Conservation (phyloP, 1,139 yeast genomes). For the Ogataea hybrid region DNA sequence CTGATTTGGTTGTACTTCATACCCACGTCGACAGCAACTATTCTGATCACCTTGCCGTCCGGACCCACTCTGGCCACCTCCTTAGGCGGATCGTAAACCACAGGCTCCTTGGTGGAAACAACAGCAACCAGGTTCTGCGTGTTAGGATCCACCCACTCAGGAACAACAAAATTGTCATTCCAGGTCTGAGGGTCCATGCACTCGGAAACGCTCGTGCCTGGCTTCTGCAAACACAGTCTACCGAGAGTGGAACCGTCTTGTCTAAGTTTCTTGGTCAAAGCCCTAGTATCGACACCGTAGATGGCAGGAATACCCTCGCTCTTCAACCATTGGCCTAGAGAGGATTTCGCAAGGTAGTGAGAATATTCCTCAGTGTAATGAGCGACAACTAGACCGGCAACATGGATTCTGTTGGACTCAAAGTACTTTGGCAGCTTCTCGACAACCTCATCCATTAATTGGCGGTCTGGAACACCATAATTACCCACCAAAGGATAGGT, state of each 20-base stretch:
- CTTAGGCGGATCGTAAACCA: conserved; percentile 65
- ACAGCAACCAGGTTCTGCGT: conserved; percentile 85
- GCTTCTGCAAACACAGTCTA: conserved; percentile 61
- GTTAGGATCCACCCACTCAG: conserved; percentile 95
- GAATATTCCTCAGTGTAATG: conserved; percentile 96
- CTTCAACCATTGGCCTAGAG: conserved; percentile 91
- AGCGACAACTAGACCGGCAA: conserved; percentile 97
- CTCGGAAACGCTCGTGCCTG: conserved; percentile 39
- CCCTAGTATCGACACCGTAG: conserved; percentile 97
- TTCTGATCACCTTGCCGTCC: conserved; percentile 75
- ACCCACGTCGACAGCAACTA: conserved; percentile 94
- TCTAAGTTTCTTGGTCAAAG: conserved; percentile 90
- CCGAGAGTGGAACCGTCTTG: conserved; percentile 92
- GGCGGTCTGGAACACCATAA: conserved; percentile 97
- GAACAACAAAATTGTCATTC: conserved; percentile 64
- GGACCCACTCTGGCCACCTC: conserved; percentile 53
- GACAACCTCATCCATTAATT: conserved; percentile 68
- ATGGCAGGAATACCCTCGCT: conserved; percentile 93
- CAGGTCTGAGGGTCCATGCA: conserved; percentile 46
- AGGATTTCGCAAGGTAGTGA: conserved; percentile 88
- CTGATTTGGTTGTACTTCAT: conserved; percentile 97
- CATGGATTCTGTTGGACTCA: conserved; percentile 87
- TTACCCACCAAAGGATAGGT: conserved; percentile 97
- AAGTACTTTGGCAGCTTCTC: conserved; percentile 85
- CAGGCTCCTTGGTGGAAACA: conserved; percentile 79